These are phyloP conservation scores for Backusella morwellensis DNA, from an alignment of 192 early-diverging fungal genomes.

Conservation along the genomic window DNA sequence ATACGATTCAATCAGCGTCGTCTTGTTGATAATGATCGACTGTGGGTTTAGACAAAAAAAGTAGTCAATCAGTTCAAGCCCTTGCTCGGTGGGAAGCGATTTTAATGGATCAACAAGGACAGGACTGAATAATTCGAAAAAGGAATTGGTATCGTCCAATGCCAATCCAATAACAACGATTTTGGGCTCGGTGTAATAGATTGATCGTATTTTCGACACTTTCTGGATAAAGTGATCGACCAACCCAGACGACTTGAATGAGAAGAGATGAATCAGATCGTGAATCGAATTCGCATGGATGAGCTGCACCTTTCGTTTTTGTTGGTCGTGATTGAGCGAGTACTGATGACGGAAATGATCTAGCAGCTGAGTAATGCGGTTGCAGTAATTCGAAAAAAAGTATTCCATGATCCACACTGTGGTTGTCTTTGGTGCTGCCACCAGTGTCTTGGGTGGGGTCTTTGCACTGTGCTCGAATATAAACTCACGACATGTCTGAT, in stretches of 20 bases:
- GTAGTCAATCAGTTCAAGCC: constrained; percentile 19
- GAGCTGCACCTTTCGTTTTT: not conserved
- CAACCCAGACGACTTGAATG: not conserved
- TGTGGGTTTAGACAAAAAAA: constrained; percentile 25
- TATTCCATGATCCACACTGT: not conserved
- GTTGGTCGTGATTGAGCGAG: not conserved
- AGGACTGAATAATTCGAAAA: not conserved
- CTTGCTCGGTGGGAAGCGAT: constrained; percentile 11
- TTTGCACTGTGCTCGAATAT: constrained; percentile 25
- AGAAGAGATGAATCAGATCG: not conserved
- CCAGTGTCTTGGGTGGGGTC: not conserved
- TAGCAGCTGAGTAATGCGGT: not conserved
- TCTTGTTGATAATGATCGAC: constrained; percentile 25
- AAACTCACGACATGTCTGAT: constrained; percentile 16
- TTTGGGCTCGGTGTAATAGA: not conserved
- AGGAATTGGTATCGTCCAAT: not conserved
- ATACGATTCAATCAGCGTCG: constrained; percentile 23
- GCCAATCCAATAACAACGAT: not conserved
- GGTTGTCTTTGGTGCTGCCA: not conserved
- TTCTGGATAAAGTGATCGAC: not conserved
- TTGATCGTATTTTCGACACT: not conserved
- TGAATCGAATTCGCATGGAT: not conserved
- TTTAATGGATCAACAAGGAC: constrained; percentile 6
- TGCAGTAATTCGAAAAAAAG: not conserved
- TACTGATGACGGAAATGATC: not conserved